Evolutionary conservation across 257 asterid genomes (phyloP).

Genomic region (Echites panduratus): DNA sequence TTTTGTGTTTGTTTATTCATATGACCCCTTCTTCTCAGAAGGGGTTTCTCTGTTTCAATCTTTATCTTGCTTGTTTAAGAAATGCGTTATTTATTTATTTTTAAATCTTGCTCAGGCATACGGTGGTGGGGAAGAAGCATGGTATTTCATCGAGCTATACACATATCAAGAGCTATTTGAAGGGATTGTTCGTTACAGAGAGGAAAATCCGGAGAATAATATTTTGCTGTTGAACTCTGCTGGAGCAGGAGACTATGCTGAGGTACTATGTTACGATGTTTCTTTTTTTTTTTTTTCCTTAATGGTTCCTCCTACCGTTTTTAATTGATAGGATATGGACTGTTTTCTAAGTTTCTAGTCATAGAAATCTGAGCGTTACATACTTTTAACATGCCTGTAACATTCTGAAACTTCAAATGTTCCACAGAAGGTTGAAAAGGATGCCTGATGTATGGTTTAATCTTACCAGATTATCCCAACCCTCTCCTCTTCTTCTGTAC

Average conservation of each 20-base stretch:
- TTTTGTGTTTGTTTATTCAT: background rate
- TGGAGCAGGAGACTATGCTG: background rate
- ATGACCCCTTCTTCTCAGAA: background rate
- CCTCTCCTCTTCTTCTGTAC: background rate
- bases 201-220: background rate
- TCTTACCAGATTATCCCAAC: background rate
- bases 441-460: background rate
- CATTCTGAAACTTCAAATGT: background rate
- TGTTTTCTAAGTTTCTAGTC: background rate
- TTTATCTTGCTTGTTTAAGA: background rate
- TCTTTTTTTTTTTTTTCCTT: background rate
- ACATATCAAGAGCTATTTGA: conserved; percentile 26
- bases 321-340: background rate
- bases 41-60: too few relatives aligned
- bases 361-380: too few relatives aligned
- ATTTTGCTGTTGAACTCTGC: background rate
- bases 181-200: conserved; percentile 24
- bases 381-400: background rate
- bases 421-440: background rate
- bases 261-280: conserved; percentile 6
- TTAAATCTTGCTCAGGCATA: conserved; percentile 14
- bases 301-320: background rate
- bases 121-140: conserved; percentile 27
- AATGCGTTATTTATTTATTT: background rate
- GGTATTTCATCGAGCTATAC: conserved; percentile 31